These are phyloP conservation scores for Emmonsia crescens DNA, from an alignment of 2,329 filamentous ascomycete genomes.

Conservation along the genomic window DNA sequence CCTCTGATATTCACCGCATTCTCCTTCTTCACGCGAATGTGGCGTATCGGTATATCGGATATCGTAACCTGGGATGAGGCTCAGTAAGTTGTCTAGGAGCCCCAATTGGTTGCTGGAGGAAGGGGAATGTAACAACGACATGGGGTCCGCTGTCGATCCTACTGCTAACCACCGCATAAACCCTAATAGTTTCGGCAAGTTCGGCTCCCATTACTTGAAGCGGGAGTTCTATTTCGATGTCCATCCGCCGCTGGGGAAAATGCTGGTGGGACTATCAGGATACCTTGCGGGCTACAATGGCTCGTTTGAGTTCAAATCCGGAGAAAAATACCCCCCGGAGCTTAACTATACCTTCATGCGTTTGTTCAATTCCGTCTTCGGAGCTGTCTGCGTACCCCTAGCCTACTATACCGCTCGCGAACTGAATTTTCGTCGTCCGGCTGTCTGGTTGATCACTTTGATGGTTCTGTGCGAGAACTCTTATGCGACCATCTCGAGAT, in stretches of 20 bases:
- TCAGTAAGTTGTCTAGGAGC: constrained; percentile 44
- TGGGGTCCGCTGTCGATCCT: background rate
- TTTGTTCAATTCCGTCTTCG: constrained; percentile 91
- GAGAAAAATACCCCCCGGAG: constrained; percentile 86
- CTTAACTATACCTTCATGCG: constrained; percentile 98
- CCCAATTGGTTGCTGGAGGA: background rate
- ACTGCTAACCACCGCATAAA: background rate
- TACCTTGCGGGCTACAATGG: constrained; percentile 97
- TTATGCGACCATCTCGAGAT: constrained; percentile 96
- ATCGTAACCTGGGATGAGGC: constrained; percentile 71
- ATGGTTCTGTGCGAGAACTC: constrained; percentile 99
- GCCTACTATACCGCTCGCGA: constrained; percentile 93
- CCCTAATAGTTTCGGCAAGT: constrained; percentile 53
- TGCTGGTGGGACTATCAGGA: constrained; percentile 92
- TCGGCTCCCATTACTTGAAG: constrained; percentile 97
- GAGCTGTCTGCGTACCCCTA: constrained; percentile 81
- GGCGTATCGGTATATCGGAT: constrained; percentile 56
- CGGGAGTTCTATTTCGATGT: constrained; percentile 99
- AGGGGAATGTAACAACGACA: background rate
- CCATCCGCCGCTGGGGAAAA: constrained; percentile 93
- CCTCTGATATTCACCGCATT: constrained; percentile 52
- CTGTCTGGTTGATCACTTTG: constrained; percentile 88
- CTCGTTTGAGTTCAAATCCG: constrained; percentile 98
- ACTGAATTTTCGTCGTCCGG: constrained; percentile 71
- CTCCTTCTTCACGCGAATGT: constrained; percentile 56